Percentiles rank a stretch among this genome's conserved stretches.
These are phyloP conservation scores for Xylaria sp. DNA, from an alignment of 2,329 filamentous ascomycete species.

Conservation along the genomic window DNA sequence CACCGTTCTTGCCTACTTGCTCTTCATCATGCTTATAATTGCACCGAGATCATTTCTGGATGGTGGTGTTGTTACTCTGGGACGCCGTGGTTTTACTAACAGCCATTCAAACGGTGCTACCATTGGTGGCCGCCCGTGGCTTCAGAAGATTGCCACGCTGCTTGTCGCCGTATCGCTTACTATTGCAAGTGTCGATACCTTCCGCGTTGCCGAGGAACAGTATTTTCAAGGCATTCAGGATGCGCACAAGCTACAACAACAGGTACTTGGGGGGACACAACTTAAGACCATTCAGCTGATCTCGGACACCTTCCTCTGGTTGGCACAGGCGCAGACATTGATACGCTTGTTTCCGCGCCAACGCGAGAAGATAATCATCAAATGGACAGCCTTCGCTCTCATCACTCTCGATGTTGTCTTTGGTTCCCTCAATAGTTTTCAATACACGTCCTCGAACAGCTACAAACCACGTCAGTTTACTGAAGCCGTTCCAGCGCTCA, in stretches of 20 bases:
- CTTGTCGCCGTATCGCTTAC: conserved; percentile 87
- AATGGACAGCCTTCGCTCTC: conserved; percentile 95
- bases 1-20: conserved; percentile 89
- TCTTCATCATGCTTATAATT: conserved; percentile 93
- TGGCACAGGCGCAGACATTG: conserved; percentile 95
- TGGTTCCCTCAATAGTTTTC: conserved; percentile 89
- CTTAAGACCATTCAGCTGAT: conserved; percentile 92
- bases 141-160: conserved; percentile 84
- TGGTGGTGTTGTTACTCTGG: conserved; percentile 83
- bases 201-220: conserved; percentile 83
- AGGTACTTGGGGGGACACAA: conserved; percentile 85
- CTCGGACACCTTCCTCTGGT: conserved; percentile 95
- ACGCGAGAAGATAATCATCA: conserved; percentile 97
- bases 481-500: conserved; percentile 89
- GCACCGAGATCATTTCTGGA: conserved; percentile 94
- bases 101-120: conserved; percentile 82
- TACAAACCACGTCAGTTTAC: conserved; percentile 80
- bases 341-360: conserved; percentile 96
- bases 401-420: conserved; percentile 93
- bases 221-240: conserved; percentile 85
- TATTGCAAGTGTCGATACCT: conserved; percentile 92
- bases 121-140: conserved; percentile 91
- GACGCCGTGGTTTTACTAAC: conserved; percentile 85
- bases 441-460: conserved; percentile 62
- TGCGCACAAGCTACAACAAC: conserved; percentile 76